phyloP scores from a whole-genome alignment of 495 filamentous ascomycete species.

The Achaetomiella virescens region DNA sequence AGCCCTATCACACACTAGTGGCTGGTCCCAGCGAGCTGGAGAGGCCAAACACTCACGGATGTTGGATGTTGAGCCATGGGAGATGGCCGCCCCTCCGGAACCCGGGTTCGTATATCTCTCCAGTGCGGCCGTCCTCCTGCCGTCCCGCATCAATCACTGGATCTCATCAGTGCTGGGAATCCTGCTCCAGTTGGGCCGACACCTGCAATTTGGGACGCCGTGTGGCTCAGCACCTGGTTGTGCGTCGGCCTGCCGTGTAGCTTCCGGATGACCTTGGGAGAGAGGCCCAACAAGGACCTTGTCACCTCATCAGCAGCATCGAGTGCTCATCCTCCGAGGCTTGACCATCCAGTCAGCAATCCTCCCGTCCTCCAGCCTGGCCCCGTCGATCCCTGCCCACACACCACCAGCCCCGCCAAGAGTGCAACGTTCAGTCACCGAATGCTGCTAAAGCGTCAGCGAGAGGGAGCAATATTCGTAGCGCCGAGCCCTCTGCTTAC shows the following conservation, averaged over 20 bases:
- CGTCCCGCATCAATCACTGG: neutral
- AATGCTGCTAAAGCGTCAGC: neutral
- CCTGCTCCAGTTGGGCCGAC: conserved; percentile 9
- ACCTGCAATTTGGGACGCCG: conserved; percentile 3
- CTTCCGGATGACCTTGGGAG: neutral
- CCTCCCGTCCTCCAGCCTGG: conserved; percentile 3
- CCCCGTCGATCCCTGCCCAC: neutral
- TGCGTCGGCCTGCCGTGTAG: neutral
- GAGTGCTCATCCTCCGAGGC: neutral
- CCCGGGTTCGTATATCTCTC: conserved; percentile 1
- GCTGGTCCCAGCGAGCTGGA: no score
- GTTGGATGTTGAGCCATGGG: neutral
- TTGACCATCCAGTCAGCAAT: neutral
- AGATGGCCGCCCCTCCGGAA: neutral
- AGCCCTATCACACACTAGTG: no score
- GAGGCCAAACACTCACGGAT: neutral
- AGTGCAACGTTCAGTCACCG: conserved; percentile 10
- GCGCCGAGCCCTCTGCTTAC: conserved; percentile 3
- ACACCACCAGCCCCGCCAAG: conserved; percentile 7
- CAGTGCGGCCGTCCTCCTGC: conserved; percentile 1
- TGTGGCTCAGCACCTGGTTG: conserved; percentile 20
- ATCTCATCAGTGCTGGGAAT: conserved; percentile 9
- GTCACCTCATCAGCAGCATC: neutral
- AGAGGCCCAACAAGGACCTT: neutral
- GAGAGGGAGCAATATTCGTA: conserved; percentile 9